Conservation (phyloP, 192 early-diverging fungal genomes). For the Fimicolochytrium jonesii region DNA sequence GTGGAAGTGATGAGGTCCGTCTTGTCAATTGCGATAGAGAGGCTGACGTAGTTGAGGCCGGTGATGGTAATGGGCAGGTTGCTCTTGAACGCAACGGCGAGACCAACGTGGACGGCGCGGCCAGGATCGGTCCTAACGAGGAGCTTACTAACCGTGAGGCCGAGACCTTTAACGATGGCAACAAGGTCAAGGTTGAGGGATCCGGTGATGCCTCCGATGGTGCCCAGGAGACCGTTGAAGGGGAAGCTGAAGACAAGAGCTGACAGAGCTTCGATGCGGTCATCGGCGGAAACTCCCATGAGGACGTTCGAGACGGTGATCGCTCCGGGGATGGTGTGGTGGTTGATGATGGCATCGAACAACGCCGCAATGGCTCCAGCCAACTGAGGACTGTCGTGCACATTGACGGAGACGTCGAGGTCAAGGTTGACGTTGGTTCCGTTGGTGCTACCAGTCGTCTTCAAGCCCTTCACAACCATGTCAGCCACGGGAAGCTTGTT, state of each 20-base stretch:
- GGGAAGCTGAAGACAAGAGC: constrained; percentile 7
- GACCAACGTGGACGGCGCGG: constrained; percentile 1
- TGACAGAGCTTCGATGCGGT: constrained; percentile 23
- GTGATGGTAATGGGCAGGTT: constrained; percentile 20
- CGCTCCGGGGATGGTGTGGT: neutral
- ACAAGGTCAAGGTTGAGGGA: constrained; percentile 1
- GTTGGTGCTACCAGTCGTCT: constrained; percentile 11
- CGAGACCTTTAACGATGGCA: constrained; percentile 16
- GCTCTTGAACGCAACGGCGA: constrained; percentile 16
- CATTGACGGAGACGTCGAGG: constrained; percentile 1
- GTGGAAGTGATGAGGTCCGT: neutral
- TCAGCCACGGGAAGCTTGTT: neutral
- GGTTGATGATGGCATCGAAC: constrained; percentile 6
- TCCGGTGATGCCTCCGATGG: neutral
- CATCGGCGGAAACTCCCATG: constrained; percentile 8
- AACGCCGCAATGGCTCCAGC: constrained; percentile 14
- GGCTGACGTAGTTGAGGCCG: constrained; percentile 26
- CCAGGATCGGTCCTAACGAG: constrained; percentile 12
- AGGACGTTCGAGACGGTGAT: constrained; percentile 1
- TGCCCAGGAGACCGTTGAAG: constrained; percentile 13
- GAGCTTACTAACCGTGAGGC: constrained; percentile 10
- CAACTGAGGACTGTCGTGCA: constrained; percentile 21
- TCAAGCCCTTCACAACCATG: constrained; percentile 12
- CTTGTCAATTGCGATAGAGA: constrained; percentile 4
- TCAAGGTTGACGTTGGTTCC: constrained; percentile 4